These are phyloP conservation scores for Acanthamoeba culbertsoni DNA, from an alignment of 208 protist genomes.

Conservation along the genomic window DNA sequence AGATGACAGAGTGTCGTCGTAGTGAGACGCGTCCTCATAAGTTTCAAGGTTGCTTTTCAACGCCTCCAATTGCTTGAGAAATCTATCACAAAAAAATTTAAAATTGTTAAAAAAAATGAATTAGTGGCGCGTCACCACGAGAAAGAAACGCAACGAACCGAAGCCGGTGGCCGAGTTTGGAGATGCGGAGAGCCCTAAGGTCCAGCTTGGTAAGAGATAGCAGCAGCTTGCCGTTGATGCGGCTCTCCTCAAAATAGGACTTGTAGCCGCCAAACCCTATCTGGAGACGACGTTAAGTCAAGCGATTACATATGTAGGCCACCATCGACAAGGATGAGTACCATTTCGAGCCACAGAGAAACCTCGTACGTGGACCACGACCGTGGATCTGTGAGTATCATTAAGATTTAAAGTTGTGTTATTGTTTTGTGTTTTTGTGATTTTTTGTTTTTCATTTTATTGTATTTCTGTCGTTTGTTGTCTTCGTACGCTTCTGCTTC, in stretches of 20 bases:
- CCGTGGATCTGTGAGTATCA: not conserved
- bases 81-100: not conserved
- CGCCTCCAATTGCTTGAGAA: slow-evolving; percentile 37
- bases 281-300: not conserved
- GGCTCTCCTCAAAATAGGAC: not conserved
- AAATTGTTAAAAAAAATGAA: not conserved
- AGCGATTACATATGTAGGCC: not conserved
- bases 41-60: not conserved
- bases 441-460: too few species aligned
- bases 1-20: slow-evolving; percentile 43
- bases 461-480: not conserved
- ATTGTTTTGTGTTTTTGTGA: not conserved
- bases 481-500: slow-evolving; percentile 36
- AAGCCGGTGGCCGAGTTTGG: slow-evolving; percentile 43
- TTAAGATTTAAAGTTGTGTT: not conserved
- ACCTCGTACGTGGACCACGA: slow-evolving; percentile 40
- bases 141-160: not conserved
- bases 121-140: too few species aligned
- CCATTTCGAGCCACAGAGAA: slow-evolving; percentile 46
- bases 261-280: slow-evolving; percentile 49
- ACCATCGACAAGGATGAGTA: not conserved
- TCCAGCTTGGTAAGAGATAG: slow-evolving; percentile 50
- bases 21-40: not conserved
- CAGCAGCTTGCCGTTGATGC: slow-evolving; percentile 33
- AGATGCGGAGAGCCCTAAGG: not conserved